Evolutionary conservation across 805 yeast species (phyloP).

Genomic region (Wickerhamomyces bovis): DNA sequence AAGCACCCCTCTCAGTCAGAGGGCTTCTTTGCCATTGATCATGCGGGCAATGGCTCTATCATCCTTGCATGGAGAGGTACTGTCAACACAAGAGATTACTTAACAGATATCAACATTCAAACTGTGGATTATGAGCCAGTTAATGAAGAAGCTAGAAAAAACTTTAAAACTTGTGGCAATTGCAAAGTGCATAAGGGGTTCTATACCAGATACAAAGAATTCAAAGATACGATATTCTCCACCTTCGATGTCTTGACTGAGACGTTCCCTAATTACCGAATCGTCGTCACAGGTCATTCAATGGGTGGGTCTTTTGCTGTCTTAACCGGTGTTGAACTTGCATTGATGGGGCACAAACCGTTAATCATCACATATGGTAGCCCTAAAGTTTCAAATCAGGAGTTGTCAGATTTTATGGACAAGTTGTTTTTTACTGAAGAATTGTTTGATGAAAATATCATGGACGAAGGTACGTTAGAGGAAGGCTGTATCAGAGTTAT

Average conservation of each 20-base stretch:
- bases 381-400: slow-evolving; percentile 59
- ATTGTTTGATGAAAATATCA: slow-evolving; percentile 26
- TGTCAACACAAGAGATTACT: slow-evolving; percentile 51
- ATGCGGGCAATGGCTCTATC: slow-evolving; percentile 33
- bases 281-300: slow-evolving; percentile 67
- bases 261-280: slow-evolving; percentile 40
- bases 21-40: slow-evolving; percentile 53
- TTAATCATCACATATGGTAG: slow-evolving; percentile 58
- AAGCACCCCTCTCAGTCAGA: slow-evolving; percentile 1
- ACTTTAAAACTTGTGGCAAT: slow-evolving; percentile 31
- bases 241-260: slow-evolving; percentile 29
- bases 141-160: slow-evolving; percentile 8
- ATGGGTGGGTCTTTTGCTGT: slow-evolving; percentile 68
- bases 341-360: slow-evolving; percentile 51
- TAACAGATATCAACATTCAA: slow-evolving; percentile 44
- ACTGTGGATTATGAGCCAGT: slow-evolving; percentile 19
- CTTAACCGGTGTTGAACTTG: slow-evolving; percentile 56
- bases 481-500: slow-evolving; percentile 48
- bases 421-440: slow-evolving; percentile 34
- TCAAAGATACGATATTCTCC: slow-evolving; percentile 27
- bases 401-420: slow-evolving; percentile 49
- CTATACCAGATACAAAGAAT: slow-evolving; percentile 37
- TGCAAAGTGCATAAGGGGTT: slow-evolving; percentile 67
- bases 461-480: slow-evolving; percentile 5
- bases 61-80: slow-evolving; percentile 60